Conservation (phyloP, 163 green algal genomes). For the Smithsoniella earleae region DNA sequence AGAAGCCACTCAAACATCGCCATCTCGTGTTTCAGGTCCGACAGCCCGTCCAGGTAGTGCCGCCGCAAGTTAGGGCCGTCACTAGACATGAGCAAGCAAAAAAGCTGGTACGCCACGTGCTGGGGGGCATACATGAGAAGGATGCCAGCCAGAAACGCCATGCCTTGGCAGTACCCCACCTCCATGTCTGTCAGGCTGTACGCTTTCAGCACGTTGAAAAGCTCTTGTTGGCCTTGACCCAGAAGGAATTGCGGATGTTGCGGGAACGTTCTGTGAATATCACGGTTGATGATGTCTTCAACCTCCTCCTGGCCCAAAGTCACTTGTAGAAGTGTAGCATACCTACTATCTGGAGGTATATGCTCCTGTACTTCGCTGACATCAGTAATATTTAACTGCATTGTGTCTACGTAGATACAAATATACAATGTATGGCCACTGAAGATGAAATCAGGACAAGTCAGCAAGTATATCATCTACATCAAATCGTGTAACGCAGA, state of each 20-base stretch:
- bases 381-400: neutral
- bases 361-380: conserved; percentile 20
- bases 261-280: conserved; percentile 93
- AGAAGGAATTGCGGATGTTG: conserved; percentile 79
- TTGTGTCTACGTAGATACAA: neutral
- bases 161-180: conserved; percentile 75
- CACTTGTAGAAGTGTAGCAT: conserved; percentile 63
- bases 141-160: conserved; percentile 66
- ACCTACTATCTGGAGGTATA: conserved; percentile 37
- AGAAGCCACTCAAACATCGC: conserved; percentile 63
- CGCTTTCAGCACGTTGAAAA: conserved; percentile 84
- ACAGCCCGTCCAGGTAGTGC: conserved; percentile 40
- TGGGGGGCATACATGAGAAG: conserved; percentile 53
- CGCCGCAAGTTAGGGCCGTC: conserved; percentile 32
- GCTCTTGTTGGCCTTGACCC: conserved; percentile 57
- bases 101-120: conserved; percentile 36
- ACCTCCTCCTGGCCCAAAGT: conserved; percentile 66
- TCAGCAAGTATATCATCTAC: neutral
- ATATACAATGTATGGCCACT: neutral
- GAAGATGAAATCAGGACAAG: neutral
- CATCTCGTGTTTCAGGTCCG: conserved; percentile 61
- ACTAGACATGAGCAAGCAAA: conserved; percentile 38
- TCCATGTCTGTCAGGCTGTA: conserved; percentile 84
- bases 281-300: conserved; percentile 78
- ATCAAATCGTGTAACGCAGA: too few relatives aligned